Percentiles rank a stretch among this genome's conserved stretches.
phyloP scores from a whole-genome alignment of 345 rosid genomes.

The Erucastrum elatum region DNA sequence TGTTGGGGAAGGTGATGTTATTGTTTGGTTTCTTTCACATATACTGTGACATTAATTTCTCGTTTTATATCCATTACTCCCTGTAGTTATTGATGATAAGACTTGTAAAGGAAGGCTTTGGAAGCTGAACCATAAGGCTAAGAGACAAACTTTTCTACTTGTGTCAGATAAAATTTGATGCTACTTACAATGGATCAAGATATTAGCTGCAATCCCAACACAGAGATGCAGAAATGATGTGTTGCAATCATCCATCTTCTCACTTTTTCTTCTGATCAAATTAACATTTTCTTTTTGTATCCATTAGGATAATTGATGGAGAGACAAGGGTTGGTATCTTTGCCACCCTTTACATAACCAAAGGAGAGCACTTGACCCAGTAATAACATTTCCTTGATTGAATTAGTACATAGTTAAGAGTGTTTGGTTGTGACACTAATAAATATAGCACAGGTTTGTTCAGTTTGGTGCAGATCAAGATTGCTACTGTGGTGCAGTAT shows the following conservation, averaged over 20 bases:
- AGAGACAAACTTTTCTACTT: constrained; percentile 88
- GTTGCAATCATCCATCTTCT: not conserved
- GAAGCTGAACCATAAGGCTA: constrained; percentile 70
- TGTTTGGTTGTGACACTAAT: constrained; percentile 43
- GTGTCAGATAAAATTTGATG: constrained; percentile 94
- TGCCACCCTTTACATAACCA: constrained; percentile 67
- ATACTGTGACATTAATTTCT: not conserved
- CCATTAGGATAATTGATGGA: constrained; percentile 86
- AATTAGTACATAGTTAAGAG: not conserved
- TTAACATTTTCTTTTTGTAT: not conserved
- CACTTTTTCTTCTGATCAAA: not conserved
- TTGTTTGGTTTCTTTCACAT: not conserved
- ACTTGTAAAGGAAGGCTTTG: constrained; percentile 94
- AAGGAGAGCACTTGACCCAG: constrained; percentile 93
- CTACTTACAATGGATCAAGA: constrained; percentile 95
- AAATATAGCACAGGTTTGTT: constrained; percentile 87
- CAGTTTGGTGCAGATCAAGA: constrained; percentile 98
- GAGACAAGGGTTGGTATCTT: constrained; percentile 94
- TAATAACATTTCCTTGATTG: constrained; percentile 44
- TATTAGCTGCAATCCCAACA: constrained; percentile 85
- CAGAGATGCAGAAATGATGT: constrained; percentile 99
- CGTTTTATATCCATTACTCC: not conserved
- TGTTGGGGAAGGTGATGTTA: constrained; percentile 85
- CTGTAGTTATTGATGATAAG: constrained; percentile 87
- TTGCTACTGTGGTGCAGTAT: constrained; percentile 78